Base-by-base conservation (phyloP, 176 grass and related monocot genomes). In the Cymbopogon citratus region DNA sequence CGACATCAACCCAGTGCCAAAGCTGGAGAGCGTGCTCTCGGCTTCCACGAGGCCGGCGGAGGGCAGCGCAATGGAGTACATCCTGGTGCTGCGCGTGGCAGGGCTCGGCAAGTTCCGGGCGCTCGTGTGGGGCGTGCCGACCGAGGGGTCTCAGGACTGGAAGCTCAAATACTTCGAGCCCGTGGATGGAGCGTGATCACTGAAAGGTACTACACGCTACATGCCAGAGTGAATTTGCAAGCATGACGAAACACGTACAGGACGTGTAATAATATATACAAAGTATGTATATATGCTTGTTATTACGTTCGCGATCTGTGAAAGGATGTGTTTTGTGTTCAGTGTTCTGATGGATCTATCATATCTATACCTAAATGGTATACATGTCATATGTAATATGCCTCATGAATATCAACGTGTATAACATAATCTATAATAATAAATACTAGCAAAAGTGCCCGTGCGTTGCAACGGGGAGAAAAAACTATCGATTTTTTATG, bases 81-180 rank as follows among this genome's bases (percentile, higher is more conserved):
- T 24, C 7, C 60, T 86, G 23, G 84, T 74, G 23, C 69, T 86
- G 44, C 77, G 60, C 34, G 84, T 80, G 60, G 59, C 59, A 7
- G 1, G 8, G 44, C 84, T 86, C 14, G 77, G 84, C 44, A 80
- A 25, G 4, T 86, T 45, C 44, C 23, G 60, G 84, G 84, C 34
- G 69, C 59, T 86, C 59, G 84, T 86, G 33, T 74, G 84, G 84
- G 84, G 84, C 31, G 12, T 86, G 44, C 43, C 77, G 3, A 23
- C 18, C 16, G 35, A 52, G 59, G 77, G 60, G 2, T 86, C 77
- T 1, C 18, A 41, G 40, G 61, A 74, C 44, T 86, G 84, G 84
- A 86, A 86, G 76, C 84, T 86, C 77, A 74, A 66, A 77, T 41
- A 52, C 46, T 86, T 86, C 69, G 16, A 74, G 44, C 43, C 2